A percentile compares a stretch with the other conserved stretches of the same genome.
Conservation (phyloP, 768 basidiomycete species). For the Crassisporium funariophilum region DNA sequence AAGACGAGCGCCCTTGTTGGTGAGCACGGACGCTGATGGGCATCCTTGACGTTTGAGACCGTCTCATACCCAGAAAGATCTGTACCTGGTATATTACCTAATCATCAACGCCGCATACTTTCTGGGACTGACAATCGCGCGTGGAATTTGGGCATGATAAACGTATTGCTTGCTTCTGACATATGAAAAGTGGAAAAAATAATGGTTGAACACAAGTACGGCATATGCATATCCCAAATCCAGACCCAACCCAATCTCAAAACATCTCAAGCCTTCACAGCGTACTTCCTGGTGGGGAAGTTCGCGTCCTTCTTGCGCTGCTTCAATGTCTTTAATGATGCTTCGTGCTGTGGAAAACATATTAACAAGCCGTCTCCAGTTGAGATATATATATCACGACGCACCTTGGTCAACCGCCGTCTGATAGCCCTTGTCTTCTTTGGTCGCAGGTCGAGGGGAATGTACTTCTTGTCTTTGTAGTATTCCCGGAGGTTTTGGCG, state of each 20-base stretch:
- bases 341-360: conserved; percentile 63
- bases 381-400: conserved; percentile 21
- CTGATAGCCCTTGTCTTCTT: conserved; percentile 99
- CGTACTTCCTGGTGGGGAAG: conserved; percentile 93
- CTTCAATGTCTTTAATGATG: conserved; percentile 84
- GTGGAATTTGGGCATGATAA: conserved; percentile 18
- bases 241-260: conserved; percentile 16
- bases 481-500: conserved; percentile 96
- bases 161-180: conserved; percentile 20
- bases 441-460: conserved; percentile 94
- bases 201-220: conserved; percentile 24
- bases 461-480: conserved; percentile 96
- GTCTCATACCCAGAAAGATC: too few relatives aligned
- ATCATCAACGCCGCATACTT: conserved; percentile 9
- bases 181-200: conserved; percentile 26
- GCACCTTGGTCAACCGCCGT: conserved; percentile 87
- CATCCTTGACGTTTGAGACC: too few relatives aligned
- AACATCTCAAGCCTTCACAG: conserved; percentile 80
- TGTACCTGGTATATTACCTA: conserved; percentile 18
- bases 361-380: neutral
- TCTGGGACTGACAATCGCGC: conserved; percentile 10
- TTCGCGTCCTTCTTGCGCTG: conserved; percentile 94
- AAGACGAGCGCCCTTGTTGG: too few relatives aligned
- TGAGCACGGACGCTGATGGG: too few relatives aligned
- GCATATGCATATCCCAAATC: conserved; percentile 21